Evolutionary conservation across 1,139 yeast species (phyloP).

Genomic region (Pichia sp.): DNA sequence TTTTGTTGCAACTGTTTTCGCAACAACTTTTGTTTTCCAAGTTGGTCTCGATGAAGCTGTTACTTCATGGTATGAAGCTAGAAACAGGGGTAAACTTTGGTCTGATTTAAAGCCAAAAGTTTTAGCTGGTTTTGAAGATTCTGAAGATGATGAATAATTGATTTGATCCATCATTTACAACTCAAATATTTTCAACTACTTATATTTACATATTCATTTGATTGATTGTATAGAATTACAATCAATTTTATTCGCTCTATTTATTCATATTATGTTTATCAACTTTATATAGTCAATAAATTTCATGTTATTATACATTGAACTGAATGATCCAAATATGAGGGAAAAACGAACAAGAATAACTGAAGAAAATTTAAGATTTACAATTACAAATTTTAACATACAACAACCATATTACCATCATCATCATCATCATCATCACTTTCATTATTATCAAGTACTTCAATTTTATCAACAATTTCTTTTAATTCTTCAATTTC

Average conservation of each 20-base stretch:
- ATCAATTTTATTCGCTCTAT: conserved; percentile 1
- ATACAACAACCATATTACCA: conserved; percentile 29
- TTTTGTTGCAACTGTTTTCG: conserved; percentile 79
- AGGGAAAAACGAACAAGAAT: not conserved
- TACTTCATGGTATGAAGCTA: conserved; percentile 76
- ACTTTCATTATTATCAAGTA: conserved; percentile 24
- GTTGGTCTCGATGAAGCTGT: conserved; percentile 72
- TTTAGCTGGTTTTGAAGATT: conserved; percentile 36
- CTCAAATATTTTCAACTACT: not conserved
- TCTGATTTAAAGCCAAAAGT: conserved; percentile 69
- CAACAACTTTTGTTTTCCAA: conserved; percentile 87
- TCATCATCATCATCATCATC: conserved; percentile 25
- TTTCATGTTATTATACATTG: not conserved
- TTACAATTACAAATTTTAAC: conserved; percentile 15
- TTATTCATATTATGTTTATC: conserved; percentile 11
- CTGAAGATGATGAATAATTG: conserved; percentile 15
- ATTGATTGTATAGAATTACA: not conserved
- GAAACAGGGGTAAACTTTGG: conserved; percentile 97
- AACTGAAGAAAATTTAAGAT: not conserved
- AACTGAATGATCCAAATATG: not conserved
- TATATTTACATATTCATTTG: not conserved
- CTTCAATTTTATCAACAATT: conserved; percentile 28
- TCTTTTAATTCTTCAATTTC: conserved; percentile 27
- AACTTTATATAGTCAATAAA: conserved; percentile 8
- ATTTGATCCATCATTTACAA: not conserved